Base-by-base conservation (phyloP, 148 eudicot species). In the Linanthus parryae region DNA sequence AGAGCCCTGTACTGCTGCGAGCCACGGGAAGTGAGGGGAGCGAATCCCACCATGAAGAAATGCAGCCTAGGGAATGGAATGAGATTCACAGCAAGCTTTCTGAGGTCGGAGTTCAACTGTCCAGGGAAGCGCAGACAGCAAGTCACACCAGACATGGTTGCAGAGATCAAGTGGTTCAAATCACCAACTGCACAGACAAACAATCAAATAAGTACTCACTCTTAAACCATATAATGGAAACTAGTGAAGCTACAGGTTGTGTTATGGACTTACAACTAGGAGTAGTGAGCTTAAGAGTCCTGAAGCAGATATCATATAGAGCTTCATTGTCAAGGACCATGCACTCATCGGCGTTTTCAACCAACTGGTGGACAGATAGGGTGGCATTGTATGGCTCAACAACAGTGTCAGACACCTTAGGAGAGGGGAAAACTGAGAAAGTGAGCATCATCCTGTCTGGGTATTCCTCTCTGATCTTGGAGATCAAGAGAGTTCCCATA, bases 311-410 rank as follows among this genome's bases (percentile, higher is more conserved):
- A 24, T 67, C 72, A 39, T 67, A 67, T 2, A 63, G 54, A 38
- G 67, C 67, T 29, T 63, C 67, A 11, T 63, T 63, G 23, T 63
- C 67, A 39, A 67, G 72, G 48, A 67, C 72, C 72, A 67, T 67
- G 31, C 72, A 67, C 51, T 67, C 72, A 28, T 67, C 72, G 0
- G 72, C 72, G 22, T 67, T 67, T 33, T 67, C 72, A 34, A 61
- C 67, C 30, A 68, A 52, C 12, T 68, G 72, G 56, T 68, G 72
- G 5, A 68, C 72, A 2, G 72, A 68, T 4, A 68, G 57, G 0
- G 72, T 68, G 1, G 72, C 72, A 24, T 68, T 68, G 62, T 68
- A 68, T 12, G 72, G 72, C 61, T 67, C 72, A 1, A 67, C 72
- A 0, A 67, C 72, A 5, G 72, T 67, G 31, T 67, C 72, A 5